A percentile compares a stretch with the other conserved stretches of the same genome.
These are phyloP conservation scores for Saccharum officinarum DNA, from an alignment of 176 grass and related monocot species.

Conservation along the genomic window DNA sequence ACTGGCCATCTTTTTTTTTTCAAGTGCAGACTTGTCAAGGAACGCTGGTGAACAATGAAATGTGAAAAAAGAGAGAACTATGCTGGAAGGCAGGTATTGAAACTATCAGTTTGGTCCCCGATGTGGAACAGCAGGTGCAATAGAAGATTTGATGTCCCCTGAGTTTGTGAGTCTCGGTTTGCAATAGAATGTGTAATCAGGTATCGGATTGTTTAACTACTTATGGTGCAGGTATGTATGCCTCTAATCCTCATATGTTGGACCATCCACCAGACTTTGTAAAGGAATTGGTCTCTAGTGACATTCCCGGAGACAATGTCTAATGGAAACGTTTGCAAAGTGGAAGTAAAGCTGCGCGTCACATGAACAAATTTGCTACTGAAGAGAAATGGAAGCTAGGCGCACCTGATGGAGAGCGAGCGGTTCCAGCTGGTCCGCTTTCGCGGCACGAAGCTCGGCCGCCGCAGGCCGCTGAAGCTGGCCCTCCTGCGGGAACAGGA, in stretches of 20 bases:
- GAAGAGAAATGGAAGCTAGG: background rate
- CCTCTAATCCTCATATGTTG: background rate
- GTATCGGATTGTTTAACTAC: background rate
- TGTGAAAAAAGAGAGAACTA: background rate
- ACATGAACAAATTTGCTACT: background rate
- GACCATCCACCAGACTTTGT: background rate
- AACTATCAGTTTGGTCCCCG: background rate
- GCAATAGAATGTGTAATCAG: background rate
- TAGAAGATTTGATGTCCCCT: no score
- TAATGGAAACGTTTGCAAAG: background rate
- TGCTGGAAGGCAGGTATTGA: background rate
- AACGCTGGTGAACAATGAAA: background rate
- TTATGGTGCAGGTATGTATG: background rate
- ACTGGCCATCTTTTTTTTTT: background rate
- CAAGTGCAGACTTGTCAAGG: background rate
- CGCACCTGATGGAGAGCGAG: slow-evolving; percentile 91
- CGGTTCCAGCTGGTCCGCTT: slow-evolving; percentile 85
- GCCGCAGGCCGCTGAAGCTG: slow-evolving; percentile 36
- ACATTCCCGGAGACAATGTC: background rate
- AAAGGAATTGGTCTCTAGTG: background rate
- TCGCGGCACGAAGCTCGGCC: slow-evolving; percentile 51
- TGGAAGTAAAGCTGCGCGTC: background rate
- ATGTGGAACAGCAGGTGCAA: background rate
- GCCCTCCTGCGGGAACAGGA: slow-evolving; percentile 23
- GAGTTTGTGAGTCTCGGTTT: no score